Percentiles rank a stretch among this genome's conserved stretches.
Conservation (phyloP, 805 yeast genomes). For the Suhomyces vadensis region DNA sequence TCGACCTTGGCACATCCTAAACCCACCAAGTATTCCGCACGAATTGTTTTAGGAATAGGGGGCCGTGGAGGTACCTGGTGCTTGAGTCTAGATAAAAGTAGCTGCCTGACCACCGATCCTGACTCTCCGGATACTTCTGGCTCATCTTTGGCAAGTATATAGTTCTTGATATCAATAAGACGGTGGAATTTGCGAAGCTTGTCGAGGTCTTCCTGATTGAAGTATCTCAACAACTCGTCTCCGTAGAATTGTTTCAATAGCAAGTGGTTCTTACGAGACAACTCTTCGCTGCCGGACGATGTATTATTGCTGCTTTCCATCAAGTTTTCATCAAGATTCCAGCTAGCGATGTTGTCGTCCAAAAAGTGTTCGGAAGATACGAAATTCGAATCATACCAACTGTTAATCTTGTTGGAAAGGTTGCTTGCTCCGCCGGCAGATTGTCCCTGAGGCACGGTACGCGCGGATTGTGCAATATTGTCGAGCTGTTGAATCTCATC, state of each 20-base stretch:
- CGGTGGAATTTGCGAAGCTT: constrained; percentile 26
- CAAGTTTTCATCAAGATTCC: constrained; percentile 36
- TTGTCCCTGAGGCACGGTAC: neutral
- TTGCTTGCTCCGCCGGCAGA: neutral
- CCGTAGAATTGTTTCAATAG: constrained; percentile 28
- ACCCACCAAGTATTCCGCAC: constrained; percentile 4
- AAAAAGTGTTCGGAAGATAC: constrained; percentile 15
- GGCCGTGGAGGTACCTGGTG: neutral
- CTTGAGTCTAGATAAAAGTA: neutral
- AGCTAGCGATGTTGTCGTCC: constrained; percentile 37
- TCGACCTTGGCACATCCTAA: neutral
- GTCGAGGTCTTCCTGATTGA: constrained; percentile 24
- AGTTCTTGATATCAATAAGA: constrained; percentile 14
- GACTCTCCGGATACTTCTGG: neutral
- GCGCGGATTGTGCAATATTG: neutral
- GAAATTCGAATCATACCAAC: constrained; percentile 14
- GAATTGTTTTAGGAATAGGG: neutral
- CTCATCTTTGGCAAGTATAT: constrained; percentile 7
- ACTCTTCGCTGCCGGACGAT: neutral
- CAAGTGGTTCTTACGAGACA: constrained; percentile 10
- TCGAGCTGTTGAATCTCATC: neutral
- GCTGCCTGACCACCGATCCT: constrained; percentile 2
- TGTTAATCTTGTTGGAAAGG: constrained; percentile 13
- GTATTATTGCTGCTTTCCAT: constrained; percentile 6
- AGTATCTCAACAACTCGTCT: constrained; percentile 28